A percentile compares a stretch with the other conserved stretches of the same genome.
Conservation (phyloP, 73 alveolate species). For the Uronychia binucleata region DNA sequence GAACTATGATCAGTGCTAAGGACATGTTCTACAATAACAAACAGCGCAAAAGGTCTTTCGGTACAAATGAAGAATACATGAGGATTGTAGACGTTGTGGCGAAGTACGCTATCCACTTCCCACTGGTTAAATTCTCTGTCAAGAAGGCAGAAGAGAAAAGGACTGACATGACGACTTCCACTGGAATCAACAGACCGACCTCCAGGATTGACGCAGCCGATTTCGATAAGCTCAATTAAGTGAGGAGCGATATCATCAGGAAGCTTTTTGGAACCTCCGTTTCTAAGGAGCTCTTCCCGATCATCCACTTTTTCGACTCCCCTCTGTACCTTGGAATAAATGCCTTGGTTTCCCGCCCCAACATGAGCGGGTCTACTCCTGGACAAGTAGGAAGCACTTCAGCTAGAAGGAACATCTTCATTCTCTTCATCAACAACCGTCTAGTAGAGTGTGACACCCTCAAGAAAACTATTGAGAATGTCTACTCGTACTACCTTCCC, state of each 20-base stretch:
- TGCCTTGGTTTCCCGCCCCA: constrained; percentile 2
- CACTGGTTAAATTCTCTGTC: constrained; percentile 48
- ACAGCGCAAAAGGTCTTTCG: constrained; percentile 57
- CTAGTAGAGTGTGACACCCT: constrained; percentile 73
- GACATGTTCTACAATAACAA: constrained; percentile 72
- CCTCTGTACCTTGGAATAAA: not conserved
- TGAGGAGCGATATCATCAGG: not conserved
- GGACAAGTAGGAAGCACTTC: not conserved
- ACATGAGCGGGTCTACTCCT: constrained; percentile 7
- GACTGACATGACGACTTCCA: constrained; percentile 22
- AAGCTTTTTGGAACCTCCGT: not conserved
- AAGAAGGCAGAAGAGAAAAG: not conserved
- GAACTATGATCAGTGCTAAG: constrained; percentile 57
- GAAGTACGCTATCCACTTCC: constrained; percentile 72
- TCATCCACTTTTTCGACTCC: not conserved
- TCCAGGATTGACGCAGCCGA: not conserved
- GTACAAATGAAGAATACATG: constrained; percentile 57
- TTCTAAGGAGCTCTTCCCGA: not conserved
- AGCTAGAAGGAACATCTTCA: constrained; percentile 47
- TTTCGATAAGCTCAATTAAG: not conserved
- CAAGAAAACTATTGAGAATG: constrained; percentile 58
- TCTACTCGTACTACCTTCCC: constrained; percentile 53
- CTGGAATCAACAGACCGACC: not conserved
- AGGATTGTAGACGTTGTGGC: constrained; percentile 72
- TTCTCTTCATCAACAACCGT: constrained; percentile 82